Evolutionary conservation across 2,329 filamentous ascomycete species (phyloP).

Genomic region (Fusarium sulawesiense): DNA sequence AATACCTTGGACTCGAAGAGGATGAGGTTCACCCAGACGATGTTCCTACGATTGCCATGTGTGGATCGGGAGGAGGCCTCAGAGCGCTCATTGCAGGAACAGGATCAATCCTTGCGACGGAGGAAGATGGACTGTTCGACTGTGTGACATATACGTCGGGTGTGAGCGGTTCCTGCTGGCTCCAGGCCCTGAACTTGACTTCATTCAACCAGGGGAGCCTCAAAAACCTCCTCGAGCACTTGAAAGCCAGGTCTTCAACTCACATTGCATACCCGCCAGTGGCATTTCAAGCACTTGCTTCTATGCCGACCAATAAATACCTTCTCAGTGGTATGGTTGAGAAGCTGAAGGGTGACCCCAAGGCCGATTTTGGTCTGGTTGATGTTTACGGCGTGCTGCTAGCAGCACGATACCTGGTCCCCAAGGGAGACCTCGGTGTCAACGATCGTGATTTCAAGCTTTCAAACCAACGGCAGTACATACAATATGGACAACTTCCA

Average conservation of each 20-base stretch:
- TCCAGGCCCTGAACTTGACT: slow-evolving; percentile 83
- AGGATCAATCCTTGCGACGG: slow-evolving; percentile 84
- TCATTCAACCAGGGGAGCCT: slow-evolving; percentile 78
- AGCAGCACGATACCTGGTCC: slow-evolving; percentile 85
- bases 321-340: slow-evolving; percentile 90
- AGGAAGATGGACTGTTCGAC: slow-evolving; percentile 90
- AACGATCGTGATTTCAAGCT: slow-evolving; percentile 86
- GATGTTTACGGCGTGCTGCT: slow-evolving; percentile 92
- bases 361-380: slow-evolving; percentile 86
- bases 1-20: slow-evolving; percentile 82
- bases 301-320: slow-evolving; percentile 92
- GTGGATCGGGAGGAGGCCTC: slow-evolving; percentile 91
- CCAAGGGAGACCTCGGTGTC: slow-evolving; percentile 78
- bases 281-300: slow-evolving; percentile 83
- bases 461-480: slow-evolving; percentile 82
- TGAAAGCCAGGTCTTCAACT: slow-evolving; percentile 84
- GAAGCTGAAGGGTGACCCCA: slow-evolving; percentile 80
- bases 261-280: slow-evolving; percentile 94
- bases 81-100: slow-evolving; percentile 90
- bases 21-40: slow-evolving; percentile 90
- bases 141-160: slow-evolving; percentile 95
- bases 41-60: slow-evolving; percentile 92
- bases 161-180: slow-evolving; percentile 96
- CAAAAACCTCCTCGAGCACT: slow-evolving; percentile 78
- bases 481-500: slow-evolving; percentile 82